Percentiles rank a stretch among this genome's conserved stretches.
These are phyloP conservation scores for Eucalyptus melliodora DNA, from an alignment of 345 rosid genomes.

Conservation along the genomic window DNA sequence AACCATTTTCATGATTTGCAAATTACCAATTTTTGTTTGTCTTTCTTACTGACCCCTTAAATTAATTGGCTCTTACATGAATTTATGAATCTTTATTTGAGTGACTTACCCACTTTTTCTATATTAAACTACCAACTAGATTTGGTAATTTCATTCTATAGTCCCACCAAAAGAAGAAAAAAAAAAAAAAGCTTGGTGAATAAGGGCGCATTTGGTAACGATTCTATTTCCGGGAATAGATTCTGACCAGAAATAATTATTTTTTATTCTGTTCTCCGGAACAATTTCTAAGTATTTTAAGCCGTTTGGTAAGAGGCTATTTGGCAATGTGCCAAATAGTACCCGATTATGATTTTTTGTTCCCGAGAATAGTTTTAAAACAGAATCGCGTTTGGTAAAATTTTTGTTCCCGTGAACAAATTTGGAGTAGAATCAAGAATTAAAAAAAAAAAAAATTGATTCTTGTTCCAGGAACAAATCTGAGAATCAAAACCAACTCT, in stretches of 20 bases:
- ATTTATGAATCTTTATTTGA: not conserved
- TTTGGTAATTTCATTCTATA: not conserved
- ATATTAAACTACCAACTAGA: not conserved
- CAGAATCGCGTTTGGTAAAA: no score
- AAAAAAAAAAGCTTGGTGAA: not conserved
- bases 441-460: no score
- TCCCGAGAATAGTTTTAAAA: no score
- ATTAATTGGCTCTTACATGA: not conserved
- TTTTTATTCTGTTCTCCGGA: fast-evolving
- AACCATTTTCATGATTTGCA: not conserved
- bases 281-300: no score
- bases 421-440: no score
- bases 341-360: no score
- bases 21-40: not conserved
- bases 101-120: not conserved
- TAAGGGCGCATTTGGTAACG: no score
- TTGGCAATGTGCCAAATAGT: no score
- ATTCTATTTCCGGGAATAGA: fast-evolving
- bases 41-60: not conserved
- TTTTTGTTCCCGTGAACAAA: no score
- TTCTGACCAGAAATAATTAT: no score
- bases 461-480: fast-evolving
- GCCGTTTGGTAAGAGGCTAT: fast-evolving
- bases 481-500: no score
- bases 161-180: not conserved